Percentiles rank a stretch among this genome's conserved stretches.
These are phyloP conservation scores for Alternaria brassicae DNA, from an alignment of 2,329 filamentous ascomycete species.

Conservation along the genomic window DNA sequence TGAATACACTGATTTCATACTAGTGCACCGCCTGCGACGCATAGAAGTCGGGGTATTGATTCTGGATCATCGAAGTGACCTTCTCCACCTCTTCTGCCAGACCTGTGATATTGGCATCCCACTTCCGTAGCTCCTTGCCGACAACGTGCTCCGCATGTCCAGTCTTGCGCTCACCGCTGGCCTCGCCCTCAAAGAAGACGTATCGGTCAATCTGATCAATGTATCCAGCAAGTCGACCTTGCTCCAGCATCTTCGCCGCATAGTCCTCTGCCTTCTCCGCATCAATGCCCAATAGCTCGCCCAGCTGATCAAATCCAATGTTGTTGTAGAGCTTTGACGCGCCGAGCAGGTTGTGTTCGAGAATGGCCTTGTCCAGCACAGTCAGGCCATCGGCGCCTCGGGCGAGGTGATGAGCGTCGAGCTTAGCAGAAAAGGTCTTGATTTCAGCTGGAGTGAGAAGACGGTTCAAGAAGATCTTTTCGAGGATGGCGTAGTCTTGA, in stretches of 20 bases:
- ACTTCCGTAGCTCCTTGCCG: slow-evolving; percentile 77
- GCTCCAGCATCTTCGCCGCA: slow-evolving; percentile 94
- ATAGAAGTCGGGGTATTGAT: slow-evolving; percentile 72
- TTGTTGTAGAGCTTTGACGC: slow-evolving; percentile 68
- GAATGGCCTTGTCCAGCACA: slow-evolving; percentile 88
- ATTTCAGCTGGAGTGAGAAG: slow-evolving; percentile 84
- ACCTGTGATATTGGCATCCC: slow-evolving; percentile 88
- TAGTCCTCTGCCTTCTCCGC: slow-evolving; percentile 86
- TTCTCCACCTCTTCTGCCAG: slow-evolving; percentile 90
- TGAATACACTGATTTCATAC: not conserved
- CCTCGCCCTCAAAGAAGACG: slow-evolving; percentile 86
- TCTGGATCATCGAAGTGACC: slow-evolving; percentile 80
- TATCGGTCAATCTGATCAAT: slow-evolving; percentile 93
- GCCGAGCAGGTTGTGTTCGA: slow-evolving; percentile 93
- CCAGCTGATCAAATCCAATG: slow-evolving; percentile 71
- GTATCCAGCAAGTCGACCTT: slow-evolving; percentile 82
- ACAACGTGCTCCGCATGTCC: slow-evolving; percentile 66
- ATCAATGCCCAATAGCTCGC: slow-evolving; percentile 76
- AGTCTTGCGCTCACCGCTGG: slow-evolving; percentile 71
- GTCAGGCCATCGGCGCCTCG: slow-evolving; percentile 89
- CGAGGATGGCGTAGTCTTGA: slow-evolving; percentile 84
- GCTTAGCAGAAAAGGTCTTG: slow-evolving; percentile 78
- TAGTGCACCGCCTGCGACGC: slow-evolving; percentile 52
- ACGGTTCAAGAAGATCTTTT: slow-evolving; percentile 96
- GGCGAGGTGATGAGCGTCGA: slow-evolving; percentile 88